Evolutionary conservation across 768 basidiomycete species (phyloP), one percentile per base, ranked within the genome.

Genomic region (Sarcodon aspratus): DNA sequence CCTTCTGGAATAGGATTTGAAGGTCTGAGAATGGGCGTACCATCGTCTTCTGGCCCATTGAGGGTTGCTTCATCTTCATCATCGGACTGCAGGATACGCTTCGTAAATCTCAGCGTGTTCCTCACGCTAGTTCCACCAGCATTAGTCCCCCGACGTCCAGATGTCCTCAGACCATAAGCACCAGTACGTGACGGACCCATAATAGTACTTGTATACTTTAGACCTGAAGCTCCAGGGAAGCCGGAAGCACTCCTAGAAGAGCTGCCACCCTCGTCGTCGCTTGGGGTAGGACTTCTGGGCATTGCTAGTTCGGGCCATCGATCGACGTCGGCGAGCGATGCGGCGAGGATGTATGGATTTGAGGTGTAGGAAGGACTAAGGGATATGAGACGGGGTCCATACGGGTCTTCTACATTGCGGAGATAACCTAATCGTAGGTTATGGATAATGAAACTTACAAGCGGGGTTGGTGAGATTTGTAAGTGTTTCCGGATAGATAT

Each of bases 171-270:
- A 0, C 93, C 93, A 1, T 85, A 60, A 0, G 75, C 86, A 4
- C 87, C 88, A 0, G 77, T 73, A 21, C 79, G 73, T 4, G 74
- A 73, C 9, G 68, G 69, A 3, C 81, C 89, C 74, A 93, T 82
- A 59, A 96, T 95, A 3, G 94, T 96, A 57, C 85, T 80, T 6
- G 89, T 86, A 63, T 94, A 84, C 59, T 84, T 87, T 54, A 96
- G 72, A 11, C 75, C 59, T 9, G 71, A 63, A 54, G 77, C 60
- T 3, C 82, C 63, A 63, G 77, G 63, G 66, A 73, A 55, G 64
- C 74, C 55, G 61, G 67, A 44, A 13, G 40, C 9, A 13, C 40
- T 11, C 12, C 54, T 64, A 33, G 52, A 50, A 32, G 70, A 70
- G 9, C 65, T 68, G 46, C 76, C 75, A 8, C 64, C 65, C 50